Evolutionary conservation across 2,329 filamentous ascomycete genomes (phyloP), one percentile per base, ranked within the genome.

Genomic region (Fusarium multiceps): DNA sequence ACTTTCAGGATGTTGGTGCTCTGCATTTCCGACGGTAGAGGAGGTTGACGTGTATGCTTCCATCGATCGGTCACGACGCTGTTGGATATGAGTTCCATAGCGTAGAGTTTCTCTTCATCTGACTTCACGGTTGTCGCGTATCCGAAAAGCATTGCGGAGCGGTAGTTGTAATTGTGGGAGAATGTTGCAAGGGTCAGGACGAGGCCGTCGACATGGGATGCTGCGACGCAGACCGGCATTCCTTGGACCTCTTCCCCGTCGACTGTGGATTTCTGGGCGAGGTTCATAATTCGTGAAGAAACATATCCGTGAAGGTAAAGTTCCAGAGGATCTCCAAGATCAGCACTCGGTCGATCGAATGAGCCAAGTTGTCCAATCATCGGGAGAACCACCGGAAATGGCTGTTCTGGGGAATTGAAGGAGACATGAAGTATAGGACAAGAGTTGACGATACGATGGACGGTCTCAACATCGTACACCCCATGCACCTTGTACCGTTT

Each of bases 261-360:
- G 1, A 54, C 56, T 4, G 34, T 53, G 4, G 50, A 51, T 2
- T 10, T 55, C 41, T 63, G 79, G 45, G 27, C 88, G 83, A 14
- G 90, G 67, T 90, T 91, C 85, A 95, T 91, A 32, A 97, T 84
- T 4, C 94, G 90, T 1, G 90, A 90, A 59, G 90, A 92, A 67
- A 95, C 90, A 78, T 95, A 97, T 75, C 93, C 93, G 78, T 97
- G 94, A 4, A 97, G 85, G 77, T 97, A 97, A 66, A 92, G 86
- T 54, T 94, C 90, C 3, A 93, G 82, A 0, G 90, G 88, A 62
- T 93, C 89, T 45, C 86, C 84, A n/a, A 87, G 78, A 47, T 84
- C 83, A 16, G 88, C 84, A 59, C 87, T 90, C 2, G 90, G 90
- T 1, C 83, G 81, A 3, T 84, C 84, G 76, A 90, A 96, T 14